These are phyloP conservation scores for Ensete ventricosum DNA, from an alignment of 176 grass and related monocot species.

Conservation along the genomic window DNA sequence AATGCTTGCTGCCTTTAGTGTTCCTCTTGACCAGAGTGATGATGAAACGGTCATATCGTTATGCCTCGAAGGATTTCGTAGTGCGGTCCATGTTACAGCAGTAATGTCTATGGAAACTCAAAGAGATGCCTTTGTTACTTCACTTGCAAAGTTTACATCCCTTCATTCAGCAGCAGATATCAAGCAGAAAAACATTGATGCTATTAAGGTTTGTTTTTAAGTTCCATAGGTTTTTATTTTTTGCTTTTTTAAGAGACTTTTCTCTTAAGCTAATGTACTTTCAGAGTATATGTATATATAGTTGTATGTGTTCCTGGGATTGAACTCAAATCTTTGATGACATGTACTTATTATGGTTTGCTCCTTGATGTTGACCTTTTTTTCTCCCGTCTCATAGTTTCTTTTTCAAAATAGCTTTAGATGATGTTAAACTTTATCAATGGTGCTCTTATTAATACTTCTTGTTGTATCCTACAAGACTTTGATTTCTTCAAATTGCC, in stretches of 20 bases:
- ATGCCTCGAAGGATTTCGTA: slow-evolving; percentile 92
- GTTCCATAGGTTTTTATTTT: not conserved
- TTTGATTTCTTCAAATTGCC: no score
- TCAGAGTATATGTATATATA: no score
- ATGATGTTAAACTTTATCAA: no score
- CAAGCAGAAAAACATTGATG: slow-evolving; percentile 95
- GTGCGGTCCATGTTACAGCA: slow-evolving; percentile 93
- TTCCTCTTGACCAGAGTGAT: slow-evolving; percentile 91
- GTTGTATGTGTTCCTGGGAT: no score
- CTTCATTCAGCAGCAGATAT: slow-evolving; percentile 94
- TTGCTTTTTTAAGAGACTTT: not conserved
- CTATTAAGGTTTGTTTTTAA: slow-evolving; percentile 72
- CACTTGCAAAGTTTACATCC: slow-evolving; percentile 96
- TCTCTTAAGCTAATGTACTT: not conserved
- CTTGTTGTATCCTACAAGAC: no score
- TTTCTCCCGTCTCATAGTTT: no score
- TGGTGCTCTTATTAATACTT: no score
- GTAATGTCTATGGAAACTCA: slow-evolving; percentile 99
- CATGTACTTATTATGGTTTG: no score
- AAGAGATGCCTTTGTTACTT: slow-evolving; percentile 94
- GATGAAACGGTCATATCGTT: slow-evolving; percentile 72
- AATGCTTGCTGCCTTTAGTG: slow-evolving; percentile 98
- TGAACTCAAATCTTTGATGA: no score
- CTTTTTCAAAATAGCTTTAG: no score
- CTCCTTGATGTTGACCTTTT: no score